These are phyloP conservation scores for Wickerhamiella allomyrinae DNA, from an alignment of 805 yeast genomes.

Conservation along the genomic window DNA sequence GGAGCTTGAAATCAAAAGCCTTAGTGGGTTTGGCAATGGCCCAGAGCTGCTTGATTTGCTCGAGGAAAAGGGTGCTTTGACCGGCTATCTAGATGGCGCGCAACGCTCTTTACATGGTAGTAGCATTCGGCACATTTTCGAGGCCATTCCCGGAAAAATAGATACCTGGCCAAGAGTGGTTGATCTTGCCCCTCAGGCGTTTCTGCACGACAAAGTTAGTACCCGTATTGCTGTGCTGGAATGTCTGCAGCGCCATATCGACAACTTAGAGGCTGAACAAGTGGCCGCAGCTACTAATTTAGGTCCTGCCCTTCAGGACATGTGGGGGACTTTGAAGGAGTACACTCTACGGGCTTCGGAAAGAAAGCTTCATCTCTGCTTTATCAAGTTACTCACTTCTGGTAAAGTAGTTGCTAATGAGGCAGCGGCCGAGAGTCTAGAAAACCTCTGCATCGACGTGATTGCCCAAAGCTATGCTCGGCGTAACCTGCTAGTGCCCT, in stretches of 20 bases:
- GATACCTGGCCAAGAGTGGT: background rate
- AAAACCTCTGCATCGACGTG: constrained; percentile 16
- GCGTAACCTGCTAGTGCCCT: constrained; percentile 50
- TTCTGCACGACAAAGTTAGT: constrained; percentile 3
- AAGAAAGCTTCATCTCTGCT: constrained; percentile 41
- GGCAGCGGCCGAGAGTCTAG: constrained; percentile 21
- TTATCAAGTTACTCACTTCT: constrained; percentile 37
- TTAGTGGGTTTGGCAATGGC: background rate
- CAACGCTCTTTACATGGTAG: background rate
- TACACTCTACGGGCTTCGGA: constrained; percentile 55
- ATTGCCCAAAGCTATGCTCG: constrained; percentile 34
- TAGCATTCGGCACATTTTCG: constrained; percentile 4
- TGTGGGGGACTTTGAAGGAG: constrained; percentile 47
- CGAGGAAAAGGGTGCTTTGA: background rate
- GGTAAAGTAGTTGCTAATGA: constrained; percentile 24
- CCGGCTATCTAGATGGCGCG: background rate
- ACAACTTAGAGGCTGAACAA: constrained; percentile 5
- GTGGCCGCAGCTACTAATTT: constrained; percentile 24
- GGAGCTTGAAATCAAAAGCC: background rate
- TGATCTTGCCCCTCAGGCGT: constrained; percentile 7
- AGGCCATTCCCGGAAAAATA: constrained; percentile 4
- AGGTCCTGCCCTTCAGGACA: constrained; percentile 8
- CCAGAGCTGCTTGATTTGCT: background rate
- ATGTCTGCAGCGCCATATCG: constrained; percentile 5
- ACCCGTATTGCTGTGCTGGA: constrained; percentile 8